These are phyloP conservation scores for Wickerhamomyces ciferrii DNA, from an alignment of 805 yeast genomes.

Conservation along the genomic window DNA sequence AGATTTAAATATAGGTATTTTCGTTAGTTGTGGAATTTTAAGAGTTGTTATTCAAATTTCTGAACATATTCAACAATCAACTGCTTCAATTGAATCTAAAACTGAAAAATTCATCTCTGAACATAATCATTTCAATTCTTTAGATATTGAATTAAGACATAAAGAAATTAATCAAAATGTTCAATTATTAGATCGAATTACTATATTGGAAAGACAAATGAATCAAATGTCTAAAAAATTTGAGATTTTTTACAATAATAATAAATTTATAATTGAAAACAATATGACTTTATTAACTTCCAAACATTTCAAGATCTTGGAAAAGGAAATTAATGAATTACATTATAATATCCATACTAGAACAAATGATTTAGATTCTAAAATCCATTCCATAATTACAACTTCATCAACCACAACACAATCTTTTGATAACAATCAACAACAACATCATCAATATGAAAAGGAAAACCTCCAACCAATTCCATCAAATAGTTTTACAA, in stretches of 20 bases:
- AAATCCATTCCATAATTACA: neutral
- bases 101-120: conserved; percentile 7
- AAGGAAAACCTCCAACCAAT: neutral
- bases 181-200: neutral
- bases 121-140: neutral
- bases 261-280: conserved; percentile 10
- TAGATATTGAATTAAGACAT: neutral
- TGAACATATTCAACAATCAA: conserved; percentile 13
- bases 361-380: conserved; percentile 4
- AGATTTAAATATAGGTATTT: conserved; percentile 31
- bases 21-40: conserved; percentile 28
- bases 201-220: conserved; percentile 2
- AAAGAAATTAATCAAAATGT: neutral
- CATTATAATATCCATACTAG: conserved; percentile 4
- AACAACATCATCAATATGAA: too few species aligned
- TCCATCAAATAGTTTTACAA: too few species aligned
- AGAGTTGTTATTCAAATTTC: conserved; percentile 20
- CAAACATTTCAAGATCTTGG: conserved; percentile 15
- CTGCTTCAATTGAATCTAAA: conserved; percentile 9
- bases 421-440: too few species aligned
- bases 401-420: neutral
- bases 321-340: conserved; percentile 14
- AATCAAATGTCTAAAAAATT: conserved; percentile 2
- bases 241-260: conserved; percentile 10
- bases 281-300: conserved; percentile 8